Conservation (phyloP, 164 flowering plant genomes). For the Tinospora cordifolia region DNA sequence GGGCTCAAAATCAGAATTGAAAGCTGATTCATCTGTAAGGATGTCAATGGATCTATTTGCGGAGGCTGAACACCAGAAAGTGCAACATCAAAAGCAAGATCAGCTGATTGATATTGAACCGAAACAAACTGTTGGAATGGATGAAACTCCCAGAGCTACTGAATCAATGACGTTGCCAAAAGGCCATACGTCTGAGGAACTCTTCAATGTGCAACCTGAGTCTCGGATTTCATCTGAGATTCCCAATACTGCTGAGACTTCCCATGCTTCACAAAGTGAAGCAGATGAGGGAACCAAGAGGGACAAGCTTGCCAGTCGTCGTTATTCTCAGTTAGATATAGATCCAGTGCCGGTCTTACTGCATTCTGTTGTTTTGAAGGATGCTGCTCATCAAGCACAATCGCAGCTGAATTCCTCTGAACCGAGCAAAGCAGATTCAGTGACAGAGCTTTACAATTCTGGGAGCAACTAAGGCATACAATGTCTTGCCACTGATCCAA, state of each 20-base stretch:
- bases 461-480: background rate
- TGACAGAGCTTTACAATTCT: background rate
- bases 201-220: background rate
- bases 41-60: background rate
- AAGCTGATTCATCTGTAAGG: conserved; percentile 4
- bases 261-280: background rate
- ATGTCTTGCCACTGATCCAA: background rate
- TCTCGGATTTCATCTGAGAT: conserved; percentile 10
- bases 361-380: conserved; percentile 1
- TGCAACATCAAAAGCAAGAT: background rate
- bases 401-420: conserved; percentile 6
- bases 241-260: conserved; percentile 9
- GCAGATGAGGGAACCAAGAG: conserved; percentile 1
- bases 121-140: background rate
- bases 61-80: background rate
- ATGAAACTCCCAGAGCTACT: background rate
- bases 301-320: no score
- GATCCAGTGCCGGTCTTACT: background rate
- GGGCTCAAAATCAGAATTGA: background rate
- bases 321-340: background rate
- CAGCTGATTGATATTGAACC: conserved; percentile 1
- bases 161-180: conserved; percentile 8
- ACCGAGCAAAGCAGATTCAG: conserved; percentile 1
- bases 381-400: conserved; percentile 12
- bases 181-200: conserved; percentile 9